Conservation (phyloP, 345 rosid genomes). For the Lenwebbia sp. region DNA sequence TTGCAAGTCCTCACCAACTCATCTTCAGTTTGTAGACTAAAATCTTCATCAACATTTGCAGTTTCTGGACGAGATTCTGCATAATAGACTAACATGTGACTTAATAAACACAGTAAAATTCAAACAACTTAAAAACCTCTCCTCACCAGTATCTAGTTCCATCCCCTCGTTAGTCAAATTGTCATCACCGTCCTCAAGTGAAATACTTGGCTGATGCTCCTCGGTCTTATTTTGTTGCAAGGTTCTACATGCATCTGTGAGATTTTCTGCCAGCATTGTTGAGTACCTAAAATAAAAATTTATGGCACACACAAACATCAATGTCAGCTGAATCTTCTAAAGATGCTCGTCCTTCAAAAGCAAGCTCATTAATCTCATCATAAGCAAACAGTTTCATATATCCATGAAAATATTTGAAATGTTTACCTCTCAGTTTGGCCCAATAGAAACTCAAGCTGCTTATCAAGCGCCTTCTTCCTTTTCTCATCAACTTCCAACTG, state of each 20-base stretch:
- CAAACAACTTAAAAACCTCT: background rate
- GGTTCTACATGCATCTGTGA: slow-evolving; percentile 46
- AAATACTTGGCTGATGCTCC: slow-evolving; percentile 11
- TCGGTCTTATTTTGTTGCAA: slow-evolving; percentile 18
- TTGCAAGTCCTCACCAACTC: slow-evolving; percentile 46
- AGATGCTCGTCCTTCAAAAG: background rate
- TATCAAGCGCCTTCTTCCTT: slow-evolving; percentile 94
- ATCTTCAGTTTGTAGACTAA: slow-evolving; percentile 45
- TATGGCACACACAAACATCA: background rate
- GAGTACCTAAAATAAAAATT: slow-evolving; percentile 60
- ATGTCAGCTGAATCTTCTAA: background rate
- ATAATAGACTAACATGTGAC: background rate
- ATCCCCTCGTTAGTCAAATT: slow-evolving; percentile 11
- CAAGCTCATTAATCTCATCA: background rate
- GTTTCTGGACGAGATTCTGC: slow-evolving; percentile 2
- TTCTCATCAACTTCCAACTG: slow-evolving; percentile 91
- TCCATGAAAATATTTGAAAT: background rate
- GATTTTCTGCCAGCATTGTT: slow-evolving; percentile 98
- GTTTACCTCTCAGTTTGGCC: slow-evolving; percentile 97
- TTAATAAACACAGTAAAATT: background rate
- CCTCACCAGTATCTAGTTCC: slow-evolving; percentile 41
- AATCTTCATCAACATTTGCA: slow-evolving; percentile 64
- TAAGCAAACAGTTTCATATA: background rate
- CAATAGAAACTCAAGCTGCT: slow-evolving; percentile 90
- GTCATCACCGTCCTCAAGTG: slow-evolving; percentile 21